Conservation (phyloP, 2,329 filamentous ascomycete genomes). For the Paracorniculantispora psalliotae region DNA sequence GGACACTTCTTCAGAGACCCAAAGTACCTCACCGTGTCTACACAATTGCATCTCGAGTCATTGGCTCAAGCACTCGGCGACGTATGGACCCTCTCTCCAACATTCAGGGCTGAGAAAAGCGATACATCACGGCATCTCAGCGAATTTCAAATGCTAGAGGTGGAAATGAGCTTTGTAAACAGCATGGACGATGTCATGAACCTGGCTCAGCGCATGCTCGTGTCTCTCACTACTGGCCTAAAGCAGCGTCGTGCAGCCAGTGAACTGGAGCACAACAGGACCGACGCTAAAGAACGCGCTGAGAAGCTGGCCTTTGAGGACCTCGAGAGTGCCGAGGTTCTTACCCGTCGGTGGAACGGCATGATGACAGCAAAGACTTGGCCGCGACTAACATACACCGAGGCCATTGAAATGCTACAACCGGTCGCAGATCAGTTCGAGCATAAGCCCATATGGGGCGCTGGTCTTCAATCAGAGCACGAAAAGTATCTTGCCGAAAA, state of each 20-base stretch:
- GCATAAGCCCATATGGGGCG: slow-evolving; percentile 64
- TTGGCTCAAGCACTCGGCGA: slow-evolving; percentile 81
- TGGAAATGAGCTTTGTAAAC: slow-evolving; percentile 75
- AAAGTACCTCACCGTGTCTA: slow-evolving; percentile 96
- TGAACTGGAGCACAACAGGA: slow-evolving; percentile 37
- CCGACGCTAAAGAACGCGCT: slow-evolving; percentile 33
- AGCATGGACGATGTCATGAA: slow-evolving; percentile 68
- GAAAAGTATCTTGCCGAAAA: slow-evolving; percentile 77
- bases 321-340: slow-evolving; percentile 37
- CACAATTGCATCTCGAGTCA: slow-evolving; percentile 90
- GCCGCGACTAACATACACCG: slow-evolving; percentile 77
- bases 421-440: slow-evolving; percentile 59
- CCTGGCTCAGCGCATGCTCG: slow-evolving; percentile 74
- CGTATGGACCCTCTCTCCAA: slow-evolving; percentile 91
- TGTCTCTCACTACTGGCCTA: slow-evolving; percentile 40
- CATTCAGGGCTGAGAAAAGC: slow-evolving; percentile 88
- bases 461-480: slow-evolving; percentile 82
- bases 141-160: slow-evolving; percentile 99
- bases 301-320: slow-evolving; percentile 39
- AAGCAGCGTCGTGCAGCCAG: slow-evolving; percentile 36
- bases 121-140: slow-evolving; percentile 91
- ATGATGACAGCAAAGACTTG: slow-evolving; percentile 53
- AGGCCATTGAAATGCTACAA: slow-evolving; percentile 67
- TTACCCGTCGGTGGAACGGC: slow-evolving; percentile 68
- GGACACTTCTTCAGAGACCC: slow-evolving; percentile 69